Percentiles rank a stretch among this genome's conserved stretches.
phyloP scores from a whole-genome alignment of 352 stramenopile genomes.

The Aphanomyces invadans region DNA sequence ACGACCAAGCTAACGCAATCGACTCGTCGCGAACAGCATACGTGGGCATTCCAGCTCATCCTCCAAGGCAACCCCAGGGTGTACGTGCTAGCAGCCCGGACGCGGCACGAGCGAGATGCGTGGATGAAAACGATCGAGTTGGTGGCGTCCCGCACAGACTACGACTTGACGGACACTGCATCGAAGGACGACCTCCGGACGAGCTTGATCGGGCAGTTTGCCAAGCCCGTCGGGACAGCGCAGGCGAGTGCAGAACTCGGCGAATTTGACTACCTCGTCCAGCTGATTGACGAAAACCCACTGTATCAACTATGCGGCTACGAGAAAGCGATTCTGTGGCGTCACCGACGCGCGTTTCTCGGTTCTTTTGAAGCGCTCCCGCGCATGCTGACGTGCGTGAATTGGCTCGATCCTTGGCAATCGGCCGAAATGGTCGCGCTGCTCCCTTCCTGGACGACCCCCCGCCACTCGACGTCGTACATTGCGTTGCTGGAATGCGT shows the following conservation, averaged over 20 bases:
- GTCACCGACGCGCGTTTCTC: conserved; percentile 34
- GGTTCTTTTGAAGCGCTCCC: conserved; percentile 67
- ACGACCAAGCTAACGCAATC: conserved; percentile 32
- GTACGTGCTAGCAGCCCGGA: conserved; percentile 75
- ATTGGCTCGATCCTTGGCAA: conserved; percentile 70
- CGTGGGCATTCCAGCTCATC: conserved; percentile 74
- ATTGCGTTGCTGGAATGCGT: conserved; percentile 78
- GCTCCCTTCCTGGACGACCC: conserved; percentile 54
- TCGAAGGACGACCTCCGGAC: neutral
- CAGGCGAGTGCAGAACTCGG: conserved; percentile 42
- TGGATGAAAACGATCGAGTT: conserved; percentile 82
- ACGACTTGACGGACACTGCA: neutral
- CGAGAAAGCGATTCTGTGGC: conserved; percentile 78
- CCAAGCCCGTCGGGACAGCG: conserved; percentile 62
- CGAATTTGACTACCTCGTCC: conserved; percentile 29
- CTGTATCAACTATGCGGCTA: conserved; percentile 73
- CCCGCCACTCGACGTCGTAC: conserved; percentile 70
- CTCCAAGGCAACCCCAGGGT: conserved; percentile 63
- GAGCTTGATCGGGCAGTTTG: neutral
- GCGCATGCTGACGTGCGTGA: conserved; percentile 66
- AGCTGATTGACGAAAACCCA: conserved; percentile 35
- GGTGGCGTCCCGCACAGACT: conserved; percentile 34
- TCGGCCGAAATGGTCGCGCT: conserved; percentile 59
- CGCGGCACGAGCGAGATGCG: conserved; percentile 77
- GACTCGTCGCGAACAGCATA: conserved; percentile 66